Percentiles rank a stretch among this genome's conserved stretches.
Evolutionary conservation across 2,329 filamentous ascomycete species (phyloP).

Genomic region (Aspergillus tamarii): DNA sequence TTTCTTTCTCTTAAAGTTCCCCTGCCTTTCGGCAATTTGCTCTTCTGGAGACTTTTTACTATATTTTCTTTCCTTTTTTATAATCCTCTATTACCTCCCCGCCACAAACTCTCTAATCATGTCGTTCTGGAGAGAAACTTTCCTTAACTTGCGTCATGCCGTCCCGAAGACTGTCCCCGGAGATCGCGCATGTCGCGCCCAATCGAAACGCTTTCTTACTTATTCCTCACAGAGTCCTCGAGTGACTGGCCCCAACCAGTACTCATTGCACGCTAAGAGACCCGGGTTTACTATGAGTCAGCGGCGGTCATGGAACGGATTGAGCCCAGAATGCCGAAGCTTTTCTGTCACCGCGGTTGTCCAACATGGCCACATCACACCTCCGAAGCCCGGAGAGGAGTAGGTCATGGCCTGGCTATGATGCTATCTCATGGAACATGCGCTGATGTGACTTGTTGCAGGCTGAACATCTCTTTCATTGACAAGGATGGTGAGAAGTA

Average conservation of each 20-base stretch:
- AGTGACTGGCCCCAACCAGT: conserved; percentile 18
- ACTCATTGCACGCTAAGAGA: conserved; percentile 16
- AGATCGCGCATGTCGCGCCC: conserved; percentile 43
- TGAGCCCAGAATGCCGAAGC: conserved; percentile 43
- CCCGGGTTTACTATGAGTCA: conserved; percentile 14
- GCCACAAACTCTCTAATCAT: conserved; percentile 22
- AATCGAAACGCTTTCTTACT: conserved; percentile 34
- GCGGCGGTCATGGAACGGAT: conserved; percentile 23
- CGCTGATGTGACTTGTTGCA: conserved; percentile 38
- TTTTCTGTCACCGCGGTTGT: conserved; percentile 68
- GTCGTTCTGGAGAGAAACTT: conserved; percentile 39
- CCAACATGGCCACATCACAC: conserved; percentile 77
- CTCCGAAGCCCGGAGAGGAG: conserved; percentile 91
- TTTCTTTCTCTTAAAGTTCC: not conserved
- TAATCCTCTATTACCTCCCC: not conserved
- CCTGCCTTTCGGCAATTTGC: not conserved
- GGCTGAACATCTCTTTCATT: conserved; percentile 86
- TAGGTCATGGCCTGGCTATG: conserved; percentile 50
- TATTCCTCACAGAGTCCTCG: conserved; percentile 26
- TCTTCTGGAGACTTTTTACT: not conserved
- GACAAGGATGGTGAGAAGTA: conserved; percentile 82
- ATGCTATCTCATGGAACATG: not conserved
- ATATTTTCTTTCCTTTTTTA: not conserved
- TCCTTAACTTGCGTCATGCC: conserved; percentile 45
- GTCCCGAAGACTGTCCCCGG: conserved; percentile 64